A percentile compares a stretch with the other conserved stretches of the same genome.
These are phyloP conservation scores for Quercus lobata DNA, from an alignment of 331 rosid species.

Conservation along the genomic window DNA sequence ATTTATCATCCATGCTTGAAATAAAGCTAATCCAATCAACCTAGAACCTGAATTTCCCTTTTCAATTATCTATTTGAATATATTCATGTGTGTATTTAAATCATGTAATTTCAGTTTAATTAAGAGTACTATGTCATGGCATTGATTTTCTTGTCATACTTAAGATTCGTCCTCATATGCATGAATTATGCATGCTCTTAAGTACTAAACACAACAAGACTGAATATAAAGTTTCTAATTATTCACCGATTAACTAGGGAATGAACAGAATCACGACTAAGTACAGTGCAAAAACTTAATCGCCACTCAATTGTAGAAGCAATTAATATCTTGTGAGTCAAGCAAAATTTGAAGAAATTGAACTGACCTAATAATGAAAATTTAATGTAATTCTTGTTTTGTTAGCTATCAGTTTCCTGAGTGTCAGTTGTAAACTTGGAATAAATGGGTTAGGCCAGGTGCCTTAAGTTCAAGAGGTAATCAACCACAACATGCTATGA, in stretches of 20 bases:
- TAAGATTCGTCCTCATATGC: neutral
- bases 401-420: neutral
- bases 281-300: neutral
- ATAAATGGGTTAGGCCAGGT: neutral
- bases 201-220: neutral
- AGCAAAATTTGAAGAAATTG: neutral
- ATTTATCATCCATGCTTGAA: neutral
- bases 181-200: neutral
- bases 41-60: neutral
- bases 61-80: neutral
- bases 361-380: neutral
- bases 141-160: neutral
- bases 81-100: neutral
- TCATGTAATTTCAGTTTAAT: neutral
- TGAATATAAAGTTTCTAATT: neutral
- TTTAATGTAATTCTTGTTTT: neutral
- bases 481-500: neutral
- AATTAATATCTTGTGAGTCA: neutral
- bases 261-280: neutral
- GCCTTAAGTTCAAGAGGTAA: neutral
- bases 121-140: neutral
- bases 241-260: neutral
- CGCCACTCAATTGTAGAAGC: neutral
- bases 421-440: neutral
- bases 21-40: neutral